Percentiles rank a stretch among this genome's conserved stretches.
Conservation (phyloP, 1,139 yeast species). For the Scheffersomyces stambukii region DNA sequence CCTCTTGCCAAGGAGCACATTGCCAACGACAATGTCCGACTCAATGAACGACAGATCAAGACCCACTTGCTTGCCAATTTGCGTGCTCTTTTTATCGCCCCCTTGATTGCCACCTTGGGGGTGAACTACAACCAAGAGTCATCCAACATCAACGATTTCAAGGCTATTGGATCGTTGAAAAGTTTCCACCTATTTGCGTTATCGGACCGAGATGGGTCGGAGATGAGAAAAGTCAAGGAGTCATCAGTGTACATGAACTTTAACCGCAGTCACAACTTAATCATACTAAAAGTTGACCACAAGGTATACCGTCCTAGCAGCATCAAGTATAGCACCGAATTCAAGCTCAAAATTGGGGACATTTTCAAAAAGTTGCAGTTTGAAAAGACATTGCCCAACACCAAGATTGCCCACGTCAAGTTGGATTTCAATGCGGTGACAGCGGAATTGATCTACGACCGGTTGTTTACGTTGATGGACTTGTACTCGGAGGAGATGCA, state of each 20-base stretch:
- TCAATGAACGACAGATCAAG: conserved; percentile 34
- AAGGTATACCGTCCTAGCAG: conserved; percentile 9
- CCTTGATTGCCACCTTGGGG: conserved; percentile 33
- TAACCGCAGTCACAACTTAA: conserved; percentile 13
- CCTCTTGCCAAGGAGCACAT: conserved; percentile 6
- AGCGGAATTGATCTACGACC: conserved; percentile 25
- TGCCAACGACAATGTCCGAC: conserved; percentile 7
- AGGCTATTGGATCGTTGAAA: conserved; percentile 23
- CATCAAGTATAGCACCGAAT: conserved; percentile 8
- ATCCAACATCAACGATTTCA: conserved; percentile 27
- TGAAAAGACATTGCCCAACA: conserved; percentile 11
- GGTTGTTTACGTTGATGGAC: conserved; percentile 16
- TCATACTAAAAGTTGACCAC: conserved; percentile 21
- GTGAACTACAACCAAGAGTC: conserved; percentile 29
- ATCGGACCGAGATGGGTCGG: neutral
- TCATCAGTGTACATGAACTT: conserved; percentile 10
- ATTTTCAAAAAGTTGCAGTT: conserved; percentile 16
- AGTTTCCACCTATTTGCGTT: conserved; percentile 8
- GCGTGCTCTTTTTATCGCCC: conserved; percentile 36
- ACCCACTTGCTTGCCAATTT: conserved; percentile 33
- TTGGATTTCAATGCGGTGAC: conserved; percentile 22
- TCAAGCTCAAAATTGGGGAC: conserved; percentile 10
- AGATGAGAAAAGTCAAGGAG: conserved; percentile 7
- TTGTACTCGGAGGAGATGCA: conserved; percentile 18
- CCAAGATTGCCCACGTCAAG: conserved; percentile 7